Conservation (phyloP, 345 rosid genomes). For the Murraya koenigii region DNA sequence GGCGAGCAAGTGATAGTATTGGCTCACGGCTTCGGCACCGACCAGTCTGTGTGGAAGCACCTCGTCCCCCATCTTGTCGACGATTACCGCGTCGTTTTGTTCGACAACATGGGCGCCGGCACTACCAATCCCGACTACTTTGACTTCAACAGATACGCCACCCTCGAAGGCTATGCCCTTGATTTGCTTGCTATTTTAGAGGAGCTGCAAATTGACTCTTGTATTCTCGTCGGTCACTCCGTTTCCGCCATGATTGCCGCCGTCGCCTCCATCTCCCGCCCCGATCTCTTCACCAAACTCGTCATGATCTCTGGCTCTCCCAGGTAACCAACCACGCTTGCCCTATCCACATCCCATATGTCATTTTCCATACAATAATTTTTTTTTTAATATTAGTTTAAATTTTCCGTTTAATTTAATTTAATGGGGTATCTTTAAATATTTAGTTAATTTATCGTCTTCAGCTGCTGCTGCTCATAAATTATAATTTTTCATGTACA, state of each 20-base stretch:
- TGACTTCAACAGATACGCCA: constrained; percentile 69
- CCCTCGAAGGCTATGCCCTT: constrained; percentile 70
- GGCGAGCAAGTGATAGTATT: constrained; percentile 57
- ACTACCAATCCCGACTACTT: constrained; percentile 89
- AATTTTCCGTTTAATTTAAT: neutral
- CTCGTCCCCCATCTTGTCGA: constrained; percentile 77
- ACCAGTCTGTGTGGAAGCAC: constrained; percentile 94
- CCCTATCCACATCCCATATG: neutral
- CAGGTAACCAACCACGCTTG: constrained; percentile 37
- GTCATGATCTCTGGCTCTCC: constrained; percentile 75
- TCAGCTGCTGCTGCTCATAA: neutral
- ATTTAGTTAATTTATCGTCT: neutral
- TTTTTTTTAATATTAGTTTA: neutral
- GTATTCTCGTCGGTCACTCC: constrained; percentile 84
- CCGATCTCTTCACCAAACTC: constrained; percentile 73
- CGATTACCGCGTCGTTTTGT: constrained; percentile 60
- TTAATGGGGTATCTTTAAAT: neutral
- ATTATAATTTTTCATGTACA: neutral
- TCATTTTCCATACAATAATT: neutral
- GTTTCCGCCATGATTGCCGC: constrained; percentile 75
- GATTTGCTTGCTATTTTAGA: constrained; percentile 84
- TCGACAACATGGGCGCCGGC: constrained; percentile 92
- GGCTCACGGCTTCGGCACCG: constrained; percentile 91
- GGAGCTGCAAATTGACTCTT: constrained; percentile 51
- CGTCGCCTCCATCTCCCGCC: constrained; percentile 82